Base-by-base conservation (phyloP, 306 rosid species). In the Cicer cuneatum region DNA sequence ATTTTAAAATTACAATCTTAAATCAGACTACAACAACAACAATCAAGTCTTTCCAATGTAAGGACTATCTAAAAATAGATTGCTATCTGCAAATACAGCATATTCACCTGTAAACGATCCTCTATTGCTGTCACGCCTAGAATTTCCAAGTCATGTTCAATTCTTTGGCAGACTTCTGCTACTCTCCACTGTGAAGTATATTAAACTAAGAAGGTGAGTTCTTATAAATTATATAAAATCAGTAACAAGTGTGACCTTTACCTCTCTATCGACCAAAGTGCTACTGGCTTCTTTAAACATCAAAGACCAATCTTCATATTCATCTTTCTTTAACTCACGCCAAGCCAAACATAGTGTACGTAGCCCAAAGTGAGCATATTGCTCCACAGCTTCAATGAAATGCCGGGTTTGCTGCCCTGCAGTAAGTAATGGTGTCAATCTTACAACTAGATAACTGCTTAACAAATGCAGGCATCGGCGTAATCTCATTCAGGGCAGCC, bases 81-180 rank as follows among this genome's bases (percentile, higher is more conserved):
- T 67, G 48, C 65, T 66, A 40, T 10, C 67, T 16, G 58, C 48
- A 78, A 81, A 57, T 73, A 74, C 19, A 62, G 73, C 38, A 58
- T 77, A 52, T 75, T 88, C 82, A 92, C 99, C 96, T 95, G 99
- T 66, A 95, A 85, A 81, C 91, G 97, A 86, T 95, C 99, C 83
- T 95, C 99, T 85, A 95, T 95, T 45, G 99, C 99, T 66, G 99
- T 86, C 78, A 92, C 95, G 76, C 99, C 98, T 81, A 95, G 98
- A 81, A 95, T 79, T 84, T 92, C 98, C 73, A 90, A 75, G 85
- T 92, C 87, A 48, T 83, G 98, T 73, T 95, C 99, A 80, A 92
- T 71, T 85, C 87, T 87, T 87, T 92, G 99, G 83, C 96, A 90
- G 80, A 88, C 91, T 82, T 95, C 99, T 66, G 99, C 98, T 51